These are phyloP conservation scores for Datura wrightii DNA, from an alignment of 257 asterid genomes.

Conservation along the genomic window DNA sequence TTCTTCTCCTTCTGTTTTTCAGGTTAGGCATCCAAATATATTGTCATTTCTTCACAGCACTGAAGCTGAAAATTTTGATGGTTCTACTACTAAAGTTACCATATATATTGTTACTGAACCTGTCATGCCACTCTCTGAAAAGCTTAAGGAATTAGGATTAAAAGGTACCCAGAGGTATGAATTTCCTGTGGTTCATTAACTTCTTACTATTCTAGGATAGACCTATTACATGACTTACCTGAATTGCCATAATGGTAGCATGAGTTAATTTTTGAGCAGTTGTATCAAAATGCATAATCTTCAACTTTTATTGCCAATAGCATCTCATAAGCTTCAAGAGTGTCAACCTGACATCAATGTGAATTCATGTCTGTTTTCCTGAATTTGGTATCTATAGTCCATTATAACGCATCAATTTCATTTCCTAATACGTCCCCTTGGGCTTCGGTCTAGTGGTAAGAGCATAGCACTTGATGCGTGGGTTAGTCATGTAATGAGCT, in stretches of 20 bases:
- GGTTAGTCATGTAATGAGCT: neutral
- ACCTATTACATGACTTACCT: neutral
- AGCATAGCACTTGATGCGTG: neutral
- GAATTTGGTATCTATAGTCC: neutral
- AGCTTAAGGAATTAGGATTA: constrained; percentile 91
- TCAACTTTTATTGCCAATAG: neutral
- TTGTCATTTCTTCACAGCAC: constrained; percentile 94
- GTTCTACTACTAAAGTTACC: constrained; percentile 75
- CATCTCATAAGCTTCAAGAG: constrained; percentile 20
- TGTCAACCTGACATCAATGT: neutral
- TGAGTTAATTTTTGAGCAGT: neutral
- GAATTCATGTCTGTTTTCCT: neutral
- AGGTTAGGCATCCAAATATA: constrained; percentile 99
- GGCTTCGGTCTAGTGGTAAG: neutral
- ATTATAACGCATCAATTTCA: constrained; percentile 13
- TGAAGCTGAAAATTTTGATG: constrained; percentile 87
- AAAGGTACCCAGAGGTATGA: constrained; percentile 85
- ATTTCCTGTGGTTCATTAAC: constrained; percentile 30
- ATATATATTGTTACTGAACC: constrained; percentile 97
- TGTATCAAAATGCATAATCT: constrained; percentile 11
- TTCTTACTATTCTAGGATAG: constrained; percentile 20
- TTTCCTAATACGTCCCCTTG: neutral
- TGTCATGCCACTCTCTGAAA: constrained; percentile 93
- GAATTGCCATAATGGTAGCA: neutral
- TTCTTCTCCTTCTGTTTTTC: constrained; percentile 38